Percentiles rank a stretch among this genome's conserved stretches.
Conservation (phyloP, 2,329 filamentous ascomycete genomes). For the Epichloe festucae region DNA sequence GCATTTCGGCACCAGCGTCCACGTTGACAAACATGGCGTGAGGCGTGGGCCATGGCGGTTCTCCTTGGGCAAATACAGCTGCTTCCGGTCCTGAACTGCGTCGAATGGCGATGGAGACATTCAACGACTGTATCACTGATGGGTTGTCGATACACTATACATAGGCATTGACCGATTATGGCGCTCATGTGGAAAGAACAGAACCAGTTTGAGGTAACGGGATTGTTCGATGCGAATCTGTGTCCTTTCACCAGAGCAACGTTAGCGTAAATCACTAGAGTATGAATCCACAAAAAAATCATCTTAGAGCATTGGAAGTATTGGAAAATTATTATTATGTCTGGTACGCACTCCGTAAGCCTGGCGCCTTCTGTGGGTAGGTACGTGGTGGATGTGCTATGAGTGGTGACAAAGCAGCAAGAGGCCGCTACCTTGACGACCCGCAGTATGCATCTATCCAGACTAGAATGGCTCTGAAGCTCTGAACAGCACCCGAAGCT, state of each 20-base stretch:
- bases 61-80: conserved; percentile 36
- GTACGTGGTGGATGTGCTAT: not conserved
- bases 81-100: conserved; percentile 22
- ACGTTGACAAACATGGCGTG: conserved; percentile 31
- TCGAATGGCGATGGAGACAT: not conserved
- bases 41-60: conserved; percentile 38
- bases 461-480: not conserved
- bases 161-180: too few relatives aligned
- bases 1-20: conserved; percentile 37
- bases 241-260: not conserved
- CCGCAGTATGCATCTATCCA: conserved; percentile 3
- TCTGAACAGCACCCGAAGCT: not conserved
- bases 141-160: not conserved
- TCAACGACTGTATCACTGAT: not conserved
- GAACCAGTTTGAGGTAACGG: not conserved
- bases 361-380: not conserved
- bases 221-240: not conserved
- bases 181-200: not conserved
- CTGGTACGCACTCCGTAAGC: too few relatives aligned
- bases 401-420: not conserved
- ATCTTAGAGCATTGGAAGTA: too few relatives aligned
- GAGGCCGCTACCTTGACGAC: not conserved
- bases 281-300: not conserved
- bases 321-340: too few relatives aligned
- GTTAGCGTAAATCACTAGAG: not conserved